These are phyloP conservation scores for Rhizoclosmatium sp. DNA, from an alignment of 192 early-diverging fungal genomes.

Conservation along the genomic window DNA sequence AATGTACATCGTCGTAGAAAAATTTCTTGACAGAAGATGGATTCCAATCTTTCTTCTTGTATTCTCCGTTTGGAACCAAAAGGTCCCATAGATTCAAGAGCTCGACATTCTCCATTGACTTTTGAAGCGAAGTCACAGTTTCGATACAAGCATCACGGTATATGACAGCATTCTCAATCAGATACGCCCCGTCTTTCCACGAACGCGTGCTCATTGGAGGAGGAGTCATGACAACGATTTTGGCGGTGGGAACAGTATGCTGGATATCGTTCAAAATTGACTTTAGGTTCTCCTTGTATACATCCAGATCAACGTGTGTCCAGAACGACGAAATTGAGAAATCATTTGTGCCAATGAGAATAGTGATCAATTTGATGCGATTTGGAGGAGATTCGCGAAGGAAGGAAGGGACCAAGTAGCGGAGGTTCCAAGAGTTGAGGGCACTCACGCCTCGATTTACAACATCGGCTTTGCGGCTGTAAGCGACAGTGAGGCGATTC, in stretches of 20 bases:
- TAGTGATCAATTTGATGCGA: not conserved
- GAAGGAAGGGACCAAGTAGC: not conserved
- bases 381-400: not conserved
- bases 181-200: constrained; percentile 52
- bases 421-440: not conserved
- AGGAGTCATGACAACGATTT: constrained; percentile 75
- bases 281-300: constrained; percentile 64
- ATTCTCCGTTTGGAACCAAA: not conserved
- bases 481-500: not conserved
- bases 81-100: constrained; percentile 37
- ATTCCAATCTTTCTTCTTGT: constrained; percentile 11
- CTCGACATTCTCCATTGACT: not conserved
- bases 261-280: constrained; percentile 62
- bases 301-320: constrained; percentile 59
- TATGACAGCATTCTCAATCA: not conserved
- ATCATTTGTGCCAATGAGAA: constrained; percentile 12
- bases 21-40: not conserved
- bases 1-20: not conserved
- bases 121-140: not conserved
- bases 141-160: constrained; percentile 43
- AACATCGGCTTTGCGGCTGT: constrained; percentile 1
- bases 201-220: constrained; percentile 66
- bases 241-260: constrained; percentile 62
- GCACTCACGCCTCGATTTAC: not conserved
- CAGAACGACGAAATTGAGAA: constrained; percentile 46